phyloP scores from a whole-genome alignment of 805 yeast species.

The Kuraishia capsulata region DNA sequence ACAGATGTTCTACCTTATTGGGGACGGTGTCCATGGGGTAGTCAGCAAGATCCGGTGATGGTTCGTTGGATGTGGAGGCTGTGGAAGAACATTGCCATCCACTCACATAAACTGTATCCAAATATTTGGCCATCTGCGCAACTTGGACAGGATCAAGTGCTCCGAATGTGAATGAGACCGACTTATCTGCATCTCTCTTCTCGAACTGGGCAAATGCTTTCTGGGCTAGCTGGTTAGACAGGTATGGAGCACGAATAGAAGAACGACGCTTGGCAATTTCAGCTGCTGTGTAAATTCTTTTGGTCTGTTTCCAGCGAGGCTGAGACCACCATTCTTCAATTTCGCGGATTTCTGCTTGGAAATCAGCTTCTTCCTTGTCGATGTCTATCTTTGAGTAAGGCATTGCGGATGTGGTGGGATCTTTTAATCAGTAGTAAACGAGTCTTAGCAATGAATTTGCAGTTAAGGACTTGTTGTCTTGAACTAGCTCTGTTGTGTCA shows the following conservation, averaged over 20 bases:
- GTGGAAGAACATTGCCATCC: constrained; percentile 99
- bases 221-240: constrained; percentile 72
- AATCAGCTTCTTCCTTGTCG: constrained; percentile 53
- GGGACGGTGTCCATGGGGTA: constrained; percentile 99
- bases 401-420: too few relatives aligned
- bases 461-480: too few relatives aligned
- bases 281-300: constrained; percentile 80
- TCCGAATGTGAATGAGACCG: constrained; percentile 86
- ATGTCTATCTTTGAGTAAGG: constrained; percentile 52
- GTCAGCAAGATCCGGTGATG: constrained; percentile 97
- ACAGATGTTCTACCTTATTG: constrained; percentile 93
- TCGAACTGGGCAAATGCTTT: constrained; percentile 64
- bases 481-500: too few relatives aligned
- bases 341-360: constrained; percentile 60
- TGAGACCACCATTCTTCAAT: constrained; percentile 87
- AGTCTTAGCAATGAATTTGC: too few relatives aligned
- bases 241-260: constrained; percentile 60
- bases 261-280: constrained; percentile 90
- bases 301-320: constrained; percentile 86
- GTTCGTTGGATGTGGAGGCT: constrained; percentile 95
- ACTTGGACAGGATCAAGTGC: constrained; percentile 95
- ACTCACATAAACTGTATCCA: constrained; percentile 87
- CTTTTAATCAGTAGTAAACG: too few relatives aligned
- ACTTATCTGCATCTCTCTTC: constrained; percentile 64
- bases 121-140: constrained; percentile 92